These are phyloP conservation scores for Phytophthora quininea DNA, from an alignment of 352 stramenopile species.

Conservation along the genomic window DNA sequence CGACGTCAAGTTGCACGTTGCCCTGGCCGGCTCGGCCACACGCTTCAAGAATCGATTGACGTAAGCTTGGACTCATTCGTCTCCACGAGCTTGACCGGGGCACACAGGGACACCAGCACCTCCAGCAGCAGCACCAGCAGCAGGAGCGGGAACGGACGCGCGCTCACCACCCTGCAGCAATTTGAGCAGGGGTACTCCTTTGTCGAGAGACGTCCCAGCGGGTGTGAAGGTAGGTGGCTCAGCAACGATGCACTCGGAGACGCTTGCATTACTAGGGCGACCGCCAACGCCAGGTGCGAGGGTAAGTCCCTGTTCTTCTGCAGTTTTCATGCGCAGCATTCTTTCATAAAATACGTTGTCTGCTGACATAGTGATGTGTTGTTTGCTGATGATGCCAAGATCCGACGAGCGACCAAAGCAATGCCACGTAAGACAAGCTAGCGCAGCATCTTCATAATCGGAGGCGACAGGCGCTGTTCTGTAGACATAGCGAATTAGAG, in stretches of 20 bases:
- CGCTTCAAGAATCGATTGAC: background rate
- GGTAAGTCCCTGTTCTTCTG: conserved; percentile 27
- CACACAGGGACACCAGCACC: too few relatives aligned
- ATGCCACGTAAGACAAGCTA: conserved; percentile 36
- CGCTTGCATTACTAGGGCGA: conserved; percentile 18
- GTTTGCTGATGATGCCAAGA: conserved; percentile 19
- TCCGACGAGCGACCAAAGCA: conserved; percentile 35
- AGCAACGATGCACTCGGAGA: background rate
- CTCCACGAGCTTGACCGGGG: background rate
- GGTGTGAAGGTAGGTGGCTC: background rate
- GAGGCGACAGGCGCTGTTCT: background rate
- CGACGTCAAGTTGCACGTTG: background rate
- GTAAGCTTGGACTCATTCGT: background rate
- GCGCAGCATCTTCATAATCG: conserved; percentile 36
- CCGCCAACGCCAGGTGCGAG: conserved; percentile 7
- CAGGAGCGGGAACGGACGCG: too few relatives aligned
- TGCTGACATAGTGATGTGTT: conserved; percentile 17
- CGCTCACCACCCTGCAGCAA: too few relatives aligned
- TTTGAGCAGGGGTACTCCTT: background rate
- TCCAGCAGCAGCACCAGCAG: too few relatives aligned
- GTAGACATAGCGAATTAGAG: conserved; percentile 1
- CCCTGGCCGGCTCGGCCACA: background rate
- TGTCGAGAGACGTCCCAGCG: too few relatives aligned
- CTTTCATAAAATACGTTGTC: conserved; percentile 24
- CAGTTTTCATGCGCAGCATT: conserved; percentile 33